Base-by-base conservation (phyloP, 2,329 filamentous ascomycete species). In the Phialophora expanda region DNA sequence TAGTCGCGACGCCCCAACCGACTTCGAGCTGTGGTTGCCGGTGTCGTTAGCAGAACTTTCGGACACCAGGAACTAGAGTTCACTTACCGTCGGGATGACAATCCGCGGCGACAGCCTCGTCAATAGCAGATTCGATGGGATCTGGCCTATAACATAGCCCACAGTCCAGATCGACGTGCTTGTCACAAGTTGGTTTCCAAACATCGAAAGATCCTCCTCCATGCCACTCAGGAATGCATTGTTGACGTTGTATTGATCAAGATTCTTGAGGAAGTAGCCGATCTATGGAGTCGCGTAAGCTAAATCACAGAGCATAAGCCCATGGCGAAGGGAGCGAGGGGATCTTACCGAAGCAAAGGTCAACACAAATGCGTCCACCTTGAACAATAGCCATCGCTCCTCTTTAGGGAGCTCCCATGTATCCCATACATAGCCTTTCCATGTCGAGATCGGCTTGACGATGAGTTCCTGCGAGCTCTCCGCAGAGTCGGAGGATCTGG, bases 1-100 rank as follows among this genome's bases (percentile, higher is more conserved):
- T 76, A 0, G 85, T 87, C 65, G 86, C 85, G 30, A 86, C 73
- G 0, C 84, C 84, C 85, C 85, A 87, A 0, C 77, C 72, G 1
- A 86, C 66, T 64, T 87, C 83, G 68, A 86, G 79, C 77, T 0
- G 85, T 84, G 5, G 85, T 79, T 0, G 83, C 70, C 74, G 79
- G 85, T 63, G 81, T 79, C 74, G 86, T 82, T 0, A 83, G 75
- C 7, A 74, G 38, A 68, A 72, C 11, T 80, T 80, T 62, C 5
- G 26, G 17, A 41, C 34, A 61, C 20, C 8, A 50, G 38, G 20
- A 32, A n/a, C 17, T 17, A 60, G 46, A 12, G 32, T 34, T 32
- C 34, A 28, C 56, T 20, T 64, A 64, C 61, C n/a, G 64, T 48
- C 26, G 64, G 64, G 24, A 66, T 66, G 24, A 62, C 59, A 22